phyloP scores from a whole-genome alignment of 2,329 filamentous ascomycete species.

The Fusarium dimerum region DNA sequence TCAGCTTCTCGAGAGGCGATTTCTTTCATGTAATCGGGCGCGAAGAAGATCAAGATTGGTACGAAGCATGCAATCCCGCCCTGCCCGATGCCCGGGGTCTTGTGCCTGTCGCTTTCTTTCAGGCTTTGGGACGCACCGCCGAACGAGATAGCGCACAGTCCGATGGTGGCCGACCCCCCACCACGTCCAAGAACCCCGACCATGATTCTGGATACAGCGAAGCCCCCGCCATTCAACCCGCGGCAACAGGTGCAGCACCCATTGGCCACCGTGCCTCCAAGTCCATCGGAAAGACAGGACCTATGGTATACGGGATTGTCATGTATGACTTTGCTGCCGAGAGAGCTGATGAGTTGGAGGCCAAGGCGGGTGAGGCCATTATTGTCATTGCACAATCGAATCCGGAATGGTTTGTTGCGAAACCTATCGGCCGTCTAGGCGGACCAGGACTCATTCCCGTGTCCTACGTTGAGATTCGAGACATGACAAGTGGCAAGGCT shows the following conservation, averaged over 20 bases:
- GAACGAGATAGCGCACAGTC: slow-evolving; percentile 83
- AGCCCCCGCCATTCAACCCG: slow-evolving; percentile 32
- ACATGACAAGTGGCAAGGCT: slow-evolving; percentile 84
- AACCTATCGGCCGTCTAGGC: slow-evolving; percentile 96
- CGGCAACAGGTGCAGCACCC: slow-evolving; percentile 13
- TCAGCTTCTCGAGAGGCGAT: slow-evolving; percentile 92
- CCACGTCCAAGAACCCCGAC: slow-evolving; percentile 62
- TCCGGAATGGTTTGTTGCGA: slow-evolving; percentile 98
- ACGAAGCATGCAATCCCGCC: slow-evolving; percentile 95
- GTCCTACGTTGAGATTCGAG: slow-evolving; percentile 93
- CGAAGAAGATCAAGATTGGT: slow-evolving; percentile 95
- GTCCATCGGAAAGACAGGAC: slow-evolving; percentile 59
- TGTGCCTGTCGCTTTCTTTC: slow-evolving; percentile 92
- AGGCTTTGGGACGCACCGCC: slow-evolving; percentile 87
- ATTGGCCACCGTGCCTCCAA: slow-evolving; percentile 49
- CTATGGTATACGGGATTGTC: slow-evolving; percentile 95
- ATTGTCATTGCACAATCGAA: slow-evolving; percentile 99
- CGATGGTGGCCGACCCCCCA: slow-evolving; percentile 51
- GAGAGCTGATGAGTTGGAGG: slow-evolving; percentile 91
- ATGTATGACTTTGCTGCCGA: slow-evolving; percentile 97
- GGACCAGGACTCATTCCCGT: slow-evolving; percentile 95
- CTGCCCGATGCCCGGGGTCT: slow-evolving; percentile 85
- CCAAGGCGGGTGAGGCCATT: slow-evolving; percentile 92
- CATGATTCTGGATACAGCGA: slow-evolving; percentile 85
- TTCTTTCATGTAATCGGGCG: slow-evolving; percentile 98